Evolutionary conservation across 2,329 filamentous ascomycete genomes (phyloP), one percentile per base, ranked within the genome.

Genomic region (Hysterium pulicare): DNA sequence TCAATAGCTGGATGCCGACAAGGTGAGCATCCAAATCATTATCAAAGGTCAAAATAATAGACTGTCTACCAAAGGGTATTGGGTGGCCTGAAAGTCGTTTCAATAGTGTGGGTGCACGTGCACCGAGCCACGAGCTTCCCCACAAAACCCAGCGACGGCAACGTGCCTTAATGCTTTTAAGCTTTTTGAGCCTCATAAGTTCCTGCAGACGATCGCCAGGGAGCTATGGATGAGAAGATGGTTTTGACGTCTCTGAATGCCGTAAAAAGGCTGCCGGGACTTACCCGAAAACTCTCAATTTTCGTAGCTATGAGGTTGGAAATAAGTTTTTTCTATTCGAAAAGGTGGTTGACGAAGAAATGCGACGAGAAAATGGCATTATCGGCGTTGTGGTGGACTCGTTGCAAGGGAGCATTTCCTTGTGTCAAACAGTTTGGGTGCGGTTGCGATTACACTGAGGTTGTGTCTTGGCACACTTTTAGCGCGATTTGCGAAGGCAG

Each of bases 151-250:
- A 31, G 38, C 35, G 48, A 43, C 46, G 40, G 26, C 40, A 35
- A 45, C n/a, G n/a, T n/a, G n/a, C 33, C 40, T 44, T 41, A 49
- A 44, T 28, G 24, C 33, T 40, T 38, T 41, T 46, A 46, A 51
- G 46, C 39, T 41, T 51, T 44, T 46, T 44, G 35, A 44, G 47
- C 47, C 47, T 39, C 47, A 42, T 37, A 30, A 35, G 48, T 51
- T 44, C 48, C 48, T 51, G 48, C 48, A 44, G 43, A 33, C 37
- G 48, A 51, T 51, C 48, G 44, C 43, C 46, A 16, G 45, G 41
- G 28, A 42, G 46, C 45, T 48, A 37, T 42, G 42, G 45, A 44
- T 31, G 24, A 34, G 40, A 44, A 37, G 40, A 38, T 39, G 41
- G 24, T 37, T 37, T 38, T 36, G 35, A 26, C 17, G 32, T 9